phyloP scores from a whole-genome alignment of 2,329 filamentous ascomycete genomes.

The Penicillium sp. region DNA sequence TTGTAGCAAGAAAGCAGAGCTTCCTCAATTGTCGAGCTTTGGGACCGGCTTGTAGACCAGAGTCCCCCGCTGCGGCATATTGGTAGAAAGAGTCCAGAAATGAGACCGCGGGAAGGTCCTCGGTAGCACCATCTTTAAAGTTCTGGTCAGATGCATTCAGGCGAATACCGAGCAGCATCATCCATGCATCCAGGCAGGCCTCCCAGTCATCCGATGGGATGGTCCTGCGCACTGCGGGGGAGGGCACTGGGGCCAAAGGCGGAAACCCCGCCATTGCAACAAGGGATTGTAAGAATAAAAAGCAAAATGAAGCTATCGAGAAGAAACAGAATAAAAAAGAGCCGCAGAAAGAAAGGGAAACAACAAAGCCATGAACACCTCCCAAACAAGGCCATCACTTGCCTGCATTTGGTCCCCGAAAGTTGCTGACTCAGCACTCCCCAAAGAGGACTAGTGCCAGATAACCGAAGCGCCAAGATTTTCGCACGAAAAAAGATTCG shows the following conservation, averaged over 20 bases:
- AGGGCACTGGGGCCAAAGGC: conserved; percentile 74
- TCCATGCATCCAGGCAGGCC: conserved; percentile 73
- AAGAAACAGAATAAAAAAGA: conserved; percentile 1
- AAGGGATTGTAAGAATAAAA: not conserved
- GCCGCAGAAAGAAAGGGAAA: conserved; percentile 7
- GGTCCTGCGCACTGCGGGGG: conserved; percentile 62
- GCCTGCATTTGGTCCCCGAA: conserved; percentile 21
- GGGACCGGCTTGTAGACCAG: conserved; percentile 26
- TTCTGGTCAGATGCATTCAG: conserved; percentile 57
- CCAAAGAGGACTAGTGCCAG: conserved; percentile 35
- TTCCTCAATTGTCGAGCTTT: conserved; percentile 58
- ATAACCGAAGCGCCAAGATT: conserved; percentile 42
- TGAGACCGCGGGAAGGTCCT: conserved; percentile 57
- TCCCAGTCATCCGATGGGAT: conserved; percentile 73
- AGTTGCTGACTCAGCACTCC: conserved; percentile 13
- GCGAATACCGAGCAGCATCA: conserved; percentile 64
- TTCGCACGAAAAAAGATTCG: conserved; percentile 29
- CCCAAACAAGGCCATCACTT: not conserved
- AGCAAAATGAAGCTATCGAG: not conserved
- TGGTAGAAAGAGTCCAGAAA: conserved; percentile 69
- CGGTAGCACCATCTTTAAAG: conserved; percentile 52
- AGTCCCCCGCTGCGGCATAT: conserved; percentile 46
- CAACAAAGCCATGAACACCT: conserved; percentile 4
- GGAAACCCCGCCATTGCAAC: conserved; percentile 55
- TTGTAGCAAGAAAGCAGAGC: conserved; percentile 62